Evolutionary conservation across 139 green algal genomes (phyloP).

Genomic region (Pedinophyceae sp.): DNA sequence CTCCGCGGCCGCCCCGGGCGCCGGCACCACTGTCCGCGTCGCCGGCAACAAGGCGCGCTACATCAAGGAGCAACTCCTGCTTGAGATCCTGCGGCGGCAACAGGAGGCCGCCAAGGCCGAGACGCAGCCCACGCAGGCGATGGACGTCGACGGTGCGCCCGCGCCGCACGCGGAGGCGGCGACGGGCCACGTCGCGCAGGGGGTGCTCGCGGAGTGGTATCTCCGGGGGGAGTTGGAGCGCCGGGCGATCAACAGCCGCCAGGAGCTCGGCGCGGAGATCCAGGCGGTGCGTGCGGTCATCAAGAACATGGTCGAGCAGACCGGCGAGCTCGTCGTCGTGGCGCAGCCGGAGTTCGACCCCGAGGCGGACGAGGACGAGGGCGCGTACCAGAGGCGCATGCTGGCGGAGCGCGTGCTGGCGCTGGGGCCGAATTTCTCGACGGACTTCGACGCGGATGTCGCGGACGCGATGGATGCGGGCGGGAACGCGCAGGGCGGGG

Average conservation of each 20-base stretch:
- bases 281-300: constrained; percentile 42
- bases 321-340: constrained; percentile 47
- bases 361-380: constrained; percentile 27
- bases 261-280: constrained; percentile 20
- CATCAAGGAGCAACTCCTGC: too few species aligned
- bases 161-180: background rate
- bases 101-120: background rate
- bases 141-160: background rate
- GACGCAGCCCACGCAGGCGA: background rate
- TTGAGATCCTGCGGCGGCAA: background rate
- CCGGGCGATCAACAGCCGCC: constrained; percentile 16
- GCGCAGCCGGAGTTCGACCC: constrained; percentile 18
- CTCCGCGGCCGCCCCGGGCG: too few species aligned
- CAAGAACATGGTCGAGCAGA: constrained; percentile 44
- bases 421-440: constrained; percentile 56
- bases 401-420: constrained; percentile 50
- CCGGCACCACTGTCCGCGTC: too few species aligned
- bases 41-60: too few species aligned
- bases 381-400: constrained; percentile 29
- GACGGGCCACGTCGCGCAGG: background rate
- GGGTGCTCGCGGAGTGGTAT: background rate
- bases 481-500: too few species aligned
- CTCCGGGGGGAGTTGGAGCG: constrained; percentile 2
- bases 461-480: too few species aligned
- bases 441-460: too few species aligned